Evolutionary conservation across 1,284 basidiomycete species (phyloP), one percentile per base, ranked within the genome.

Genomic region (Heterobasidion occidentale): DNA sequence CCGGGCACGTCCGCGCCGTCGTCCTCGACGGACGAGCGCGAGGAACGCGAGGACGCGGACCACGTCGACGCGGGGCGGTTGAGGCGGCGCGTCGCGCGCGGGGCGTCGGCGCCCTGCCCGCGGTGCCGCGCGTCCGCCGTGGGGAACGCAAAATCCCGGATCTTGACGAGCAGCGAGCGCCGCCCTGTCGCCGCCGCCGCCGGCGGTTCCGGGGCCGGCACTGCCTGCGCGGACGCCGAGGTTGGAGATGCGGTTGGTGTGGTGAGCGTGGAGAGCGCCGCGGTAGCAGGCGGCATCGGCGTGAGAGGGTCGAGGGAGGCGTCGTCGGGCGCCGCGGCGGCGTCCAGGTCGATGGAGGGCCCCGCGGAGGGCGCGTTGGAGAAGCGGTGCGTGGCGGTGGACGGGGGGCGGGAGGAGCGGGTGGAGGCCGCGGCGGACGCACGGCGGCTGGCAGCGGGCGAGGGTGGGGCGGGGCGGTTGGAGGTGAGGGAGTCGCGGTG

Each of bases 131-230:
- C 74, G 67, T 88, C 86, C 1, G 67, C 55, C 0, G 67, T 51
- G 1, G 75, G 63, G 64, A 77, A 88, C 7, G 76, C 86, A 64
- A 78, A 88, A 65, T 88, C 86, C 17, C 83, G 78, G 50, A 88
- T 78, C 60, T 76, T 78, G 65, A 86, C 76, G 34, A 71, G 61
- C 9, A 60, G 54, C 42, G 67, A 64, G 54, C 51, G 61, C 42
- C 54, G 62, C 49, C 61, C 61, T 42, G 58, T 46, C 60, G 56
- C 61, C 55, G 62, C 54, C 36, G 56, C 38, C 4, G 54, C 50
- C 36, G n/a, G n/a, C n/a, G 63, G 45, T 20, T 53, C 56, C 11
- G 62, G 27, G 27, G 27, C 27, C 3, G 27, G 27, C 27, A 27
- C 27, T 3, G 27, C 59, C 35, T 62, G 55, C 7, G 45, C 54